Base-by-base conservation (phyloP, 2,329 filamentous ascomycete genomes). In the Decorospora gaudefroyi region DNA sequence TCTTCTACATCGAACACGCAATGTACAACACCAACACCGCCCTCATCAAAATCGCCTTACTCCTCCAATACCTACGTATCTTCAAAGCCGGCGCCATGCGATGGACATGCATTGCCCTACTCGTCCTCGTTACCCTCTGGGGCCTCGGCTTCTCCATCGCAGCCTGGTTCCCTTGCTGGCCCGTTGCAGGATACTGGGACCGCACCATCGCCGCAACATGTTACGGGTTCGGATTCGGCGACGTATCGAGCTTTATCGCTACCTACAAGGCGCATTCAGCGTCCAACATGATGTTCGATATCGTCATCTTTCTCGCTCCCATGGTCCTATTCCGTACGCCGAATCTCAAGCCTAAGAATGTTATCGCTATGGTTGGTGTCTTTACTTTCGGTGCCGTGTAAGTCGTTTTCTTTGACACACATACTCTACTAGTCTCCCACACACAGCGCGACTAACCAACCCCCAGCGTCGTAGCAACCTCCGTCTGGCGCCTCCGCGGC, bases 21-120 rank as follows among this genome's bases (percentile, higher is more conserved):
- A 25, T 64, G 6, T 70, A 70, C 42, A 44, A 64, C n/a, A 60
- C 51, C 12, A 51, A 67, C 13, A 65, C 60, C 5, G 52, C 59
- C 10, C 15, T 70, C 13, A 69, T 71, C 57, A 71, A 71, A 36
- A 32, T 67, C 3, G 66, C 68, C 2, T 49, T 71, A 4, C 57
- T 71, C 0, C 25, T 67, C 10, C 68, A 71, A 43, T 71, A 70
- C 33, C 54, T 70, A 6, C 68, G 68, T 22, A 65, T 71, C 11
- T 70, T 70, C 59, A 62, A 62, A 33, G 57, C 59, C 2, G 62
- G 61, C 2, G 38, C 18, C 9, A 66, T 64, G 61, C 57, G 57
- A 23, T 62, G 56, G 55, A 39, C 60, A 4, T 67, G 65, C 27
- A 32, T 66, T 6, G 16, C 29, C 8, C 47, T 65, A 2, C 44